These are phyloP conservation scores for Backusella mclennaniae DNA, from an alignment of 192 early-diverging fungal species.

Conservation along the genomic window DNA sequence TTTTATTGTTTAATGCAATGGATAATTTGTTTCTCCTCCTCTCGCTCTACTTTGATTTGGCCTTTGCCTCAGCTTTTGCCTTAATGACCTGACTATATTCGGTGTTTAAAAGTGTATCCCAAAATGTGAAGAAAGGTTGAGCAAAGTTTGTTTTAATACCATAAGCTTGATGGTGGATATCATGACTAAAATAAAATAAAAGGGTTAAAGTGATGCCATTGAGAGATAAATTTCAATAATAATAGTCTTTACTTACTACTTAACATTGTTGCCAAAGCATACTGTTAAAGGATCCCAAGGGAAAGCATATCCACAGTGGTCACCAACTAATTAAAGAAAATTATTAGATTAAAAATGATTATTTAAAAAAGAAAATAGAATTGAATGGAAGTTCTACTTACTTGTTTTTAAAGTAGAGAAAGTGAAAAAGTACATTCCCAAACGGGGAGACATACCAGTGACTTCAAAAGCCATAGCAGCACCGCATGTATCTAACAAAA, in stretches of 20 bases:
- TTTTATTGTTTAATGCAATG: not conserved
- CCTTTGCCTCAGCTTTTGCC: not conserved
- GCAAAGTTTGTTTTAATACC: conserved; percentile 60
- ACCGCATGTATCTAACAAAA: conserved; percentile 73
- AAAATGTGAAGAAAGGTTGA: conserved; percentile 80
- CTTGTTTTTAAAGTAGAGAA: conserved; percentile 74
- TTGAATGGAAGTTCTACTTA: conserved; percentile 2
- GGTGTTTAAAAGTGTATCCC: conserved; percentile 61
- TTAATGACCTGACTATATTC: conserved; percentile 18
- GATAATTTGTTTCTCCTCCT: not conserved
- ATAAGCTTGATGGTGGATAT: conserved; percentile 58
- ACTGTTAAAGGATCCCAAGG: conserved; percentile 72
- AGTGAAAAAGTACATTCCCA: conserved; percentile 62
- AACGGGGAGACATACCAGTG: conserved; percentile 69
- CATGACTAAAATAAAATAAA: conserved; percentile 39
- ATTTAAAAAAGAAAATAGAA: not conserved
- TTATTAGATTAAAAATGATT: not conserved
- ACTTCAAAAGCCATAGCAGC: conserved; percentile 61
- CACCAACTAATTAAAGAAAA: conserved; percentile 51
- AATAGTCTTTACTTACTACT: conserved; percentile 55
- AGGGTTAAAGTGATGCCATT: not conserved
- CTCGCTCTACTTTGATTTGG: not conserved
- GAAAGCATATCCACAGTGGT: conserved; percentile 78
- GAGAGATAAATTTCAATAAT: not conserved
- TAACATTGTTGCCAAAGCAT: conserved; percentile 68